Base-by-base conservation (phyloP, 2,329 filamentous ascomycete genomes). In the Xylariaceae sp. region DNA sequence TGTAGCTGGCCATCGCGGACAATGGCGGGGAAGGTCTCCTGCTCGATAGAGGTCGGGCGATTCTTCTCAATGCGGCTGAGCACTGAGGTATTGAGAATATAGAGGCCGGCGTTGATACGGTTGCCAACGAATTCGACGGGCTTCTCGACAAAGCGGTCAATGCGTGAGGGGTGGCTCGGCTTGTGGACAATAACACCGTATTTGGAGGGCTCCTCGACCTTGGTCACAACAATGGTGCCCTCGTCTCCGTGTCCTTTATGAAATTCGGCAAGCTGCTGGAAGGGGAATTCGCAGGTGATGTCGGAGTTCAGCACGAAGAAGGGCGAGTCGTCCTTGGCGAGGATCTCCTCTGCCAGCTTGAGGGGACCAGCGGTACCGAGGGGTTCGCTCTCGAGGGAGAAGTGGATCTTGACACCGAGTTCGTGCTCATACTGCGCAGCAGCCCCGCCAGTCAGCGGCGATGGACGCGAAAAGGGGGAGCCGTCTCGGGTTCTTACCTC, bases 221-320 rank as follows among this genome's bases (percentile, higher is more conserved):
- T 98, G 56, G 90, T 98, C 44, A 96, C 90, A 30, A 94, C 83
- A 55, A 98, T 98, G 48, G 90, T 98, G 48, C 90, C 92, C 70
- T 98, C 92, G 32, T 94, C 77, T 40, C 90, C 92, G 63, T 98
- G 92, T 37, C 68, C 66, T 65, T 85, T 90, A 77, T 96, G 92
- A 77, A 94, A 96, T 14, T 80, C 79, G 40, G 84, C 84, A 32
- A 96, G 77, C 52, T 94, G 74, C 60, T 85, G 71, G 71, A 98
- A 95, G 36, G 90, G 92, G 63, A 90, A 96, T 51, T 96, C 89
- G 77, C 90, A 98, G 60, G 94, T 96, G 56, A 98, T 81, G 57
- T 98, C 90, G 34, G 88, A 93, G 75, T 98, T 98, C 52, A 98
- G 80, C 35, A 98, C 92, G 64, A 98, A 96, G 72, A 96, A 96